Evolutionary conservation across 2,329 filamentous ascomycete genomes (phyloP), one percentile per base, ranked within the genome.

Genomic region (Colletotrichum sp.): DNA sequence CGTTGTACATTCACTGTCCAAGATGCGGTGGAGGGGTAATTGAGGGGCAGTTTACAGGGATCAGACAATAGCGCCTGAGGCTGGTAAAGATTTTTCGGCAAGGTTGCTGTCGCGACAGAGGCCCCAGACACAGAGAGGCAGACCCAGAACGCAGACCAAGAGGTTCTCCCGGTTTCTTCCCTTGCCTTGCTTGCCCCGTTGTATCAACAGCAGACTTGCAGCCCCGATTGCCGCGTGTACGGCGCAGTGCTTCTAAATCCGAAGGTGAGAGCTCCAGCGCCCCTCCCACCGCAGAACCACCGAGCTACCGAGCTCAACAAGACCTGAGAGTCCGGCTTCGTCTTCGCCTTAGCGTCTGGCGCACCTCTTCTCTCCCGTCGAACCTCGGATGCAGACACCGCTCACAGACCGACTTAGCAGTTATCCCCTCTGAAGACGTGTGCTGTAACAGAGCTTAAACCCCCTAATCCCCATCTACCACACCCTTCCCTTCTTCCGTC

Each of bases 91-190:
- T 36, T 68, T 76, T 76, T 76, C 26, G 32, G 34, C 64, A 39
- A 62, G 64, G 73, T 74, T 76, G 74, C 74, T 68, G 64, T 60
- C 64, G 70, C 70, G 65, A 76, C 70, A 52, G 63, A 49, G 36
- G 44, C 44, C 44, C n/a, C 44, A n/a, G 39, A 49, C 39, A 28
- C n/a, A 57, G 21, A 57, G 52, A 52, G 15, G n/a, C 36, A 67
- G 44, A 55, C 39, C 39, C 39, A 26, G 30, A 32, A n/a, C 30
- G 52, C 28, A 67, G 69, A 59, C 73, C 72, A 44, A 69, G 62
- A 52, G 70, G 44, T 76, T 76, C 74, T 76, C 57, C 74, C 74
- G 74, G 65, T 74, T 76, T 76, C 70, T 74, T 66, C 74, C 70
- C 44, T 21, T 52, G 44, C 44, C n/a, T 52, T 52, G 44, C 44